Conservation (phyloP, 2,329 filamentous ascomycete species). For the Colletotrichum sansevieriae region DNA sequence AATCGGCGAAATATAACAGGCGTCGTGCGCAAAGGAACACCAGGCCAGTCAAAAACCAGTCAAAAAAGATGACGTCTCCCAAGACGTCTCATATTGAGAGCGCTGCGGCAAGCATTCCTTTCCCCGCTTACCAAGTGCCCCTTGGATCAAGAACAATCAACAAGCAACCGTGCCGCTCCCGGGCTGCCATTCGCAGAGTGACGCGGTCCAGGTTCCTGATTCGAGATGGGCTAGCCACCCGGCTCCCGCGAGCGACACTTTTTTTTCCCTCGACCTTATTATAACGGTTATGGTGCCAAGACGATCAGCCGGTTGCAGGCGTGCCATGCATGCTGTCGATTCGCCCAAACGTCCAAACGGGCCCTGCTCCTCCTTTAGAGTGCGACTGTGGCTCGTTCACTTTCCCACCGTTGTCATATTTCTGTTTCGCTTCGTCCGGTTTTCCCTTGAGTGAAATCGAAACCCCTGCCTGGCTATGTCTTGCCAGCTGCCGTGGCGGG, state of each 20-base stretch:
- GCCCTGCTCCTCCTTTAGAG: constrained; percentile 12
- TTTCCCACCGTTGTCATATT: constrained; percentile 14
- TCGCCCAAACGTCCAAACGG: constrained; percentile 16
- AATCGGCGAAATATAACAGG: constrained; percentile 27
- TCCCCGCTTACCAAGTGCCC: constrained; percentile 19
- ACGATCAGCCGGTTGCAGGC: constrained; percentile 21
- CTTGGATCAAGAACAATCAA: constrained; percentile 13
- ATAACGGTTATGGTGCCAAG: constrained; percentile 32
- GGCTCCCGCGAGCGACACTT: background rate
- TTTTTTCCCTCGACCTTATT: constrained; percentile 28
- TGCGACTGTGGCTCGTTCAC: background rate
- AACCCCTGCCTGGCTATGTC: constrained; percentile 16
- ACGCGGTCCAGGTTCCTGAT: constrained; percentile 13
- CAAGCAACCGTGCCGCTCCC: background rate
- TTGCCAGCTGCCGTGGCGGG: constrained; percentile 40
- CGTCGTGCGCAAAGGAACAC: constrained; percentile 12
- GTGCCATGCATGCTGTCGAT: background rate
- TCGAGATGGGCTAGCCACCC: constrained; percentile 8
- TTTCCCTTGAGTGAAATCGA: constrained; percentile 1
- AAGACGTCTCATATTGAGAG: constrained; percentile 29
- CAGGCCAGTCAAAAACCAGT: background rate
- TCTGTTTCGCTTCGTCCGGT: constrained; percentile 15
- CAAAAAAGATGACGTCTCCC: background rate
- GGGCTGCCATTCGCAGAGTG: constrained; percentile 16
- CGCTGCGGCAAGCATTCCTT: constrained; percentile 1